Percentiles rank a stretch among this genome's conserved stretches.
These are phyloP conservation scores for Nitzschia putrida DNA, from an alignment of 108 stramenopile genomes.

Conservation along the genomic window DNA sequence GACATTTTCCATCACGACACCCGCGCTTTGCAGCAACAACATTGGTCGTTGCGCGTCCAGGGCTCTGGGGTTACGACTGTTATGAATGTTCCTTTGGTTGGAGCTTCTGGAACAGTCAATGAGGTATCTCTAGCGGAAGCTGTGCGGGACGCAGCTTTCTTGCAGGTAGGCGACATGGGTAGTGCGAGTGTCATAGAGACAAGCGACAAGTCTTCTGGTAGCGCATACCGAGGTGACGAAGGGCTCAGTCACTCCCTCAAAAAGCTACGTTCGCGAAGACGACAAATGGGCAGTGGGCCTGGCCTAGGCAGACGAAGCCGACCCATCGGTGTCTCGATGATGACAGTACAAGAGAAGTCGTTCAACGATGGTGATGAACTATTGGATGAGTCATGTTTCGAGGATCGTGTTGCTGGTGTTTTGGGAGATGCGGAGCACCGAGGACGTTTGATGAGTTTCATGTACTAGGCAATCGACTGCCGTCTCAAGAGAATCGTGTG, in stretches of 20 bases:
- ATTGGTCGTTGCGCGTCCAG: conserved; percentile 40
- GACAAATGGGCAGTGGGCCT: not conserved
- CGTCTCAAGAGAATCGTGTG: no score
- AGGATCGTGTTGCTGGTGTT: conserved; percentile 26
- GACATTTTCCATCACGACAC: conserved; percentile 66
- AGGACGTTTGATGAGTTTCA: conserved; percentile 46
- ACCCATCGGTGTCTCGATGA: conserved; percentile 15
- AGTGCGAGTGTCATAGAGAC: conserved; percentile 8
- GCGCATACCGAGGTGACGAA: not conserved
- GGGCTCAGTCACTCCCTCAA: conserved; percentile 28
- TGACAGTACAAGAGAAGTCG: conserved; percentile 25
- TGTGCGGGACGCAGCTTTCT: conserved; percentile 2
- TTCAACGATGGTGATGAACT: conserved; percentile 18
- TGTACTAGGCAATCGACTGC: conserved; percentile 1
- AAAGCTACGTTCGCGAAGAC: conserved; percentile 19
- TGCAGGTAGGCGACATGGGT: conserved; percentile 22
- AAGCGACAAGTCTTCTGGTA: not conserved
- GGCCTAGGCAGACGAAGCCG: no score
- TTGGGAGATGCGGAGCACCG: conserved; percentile 52
- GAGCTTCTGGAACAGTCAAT: not conserved
- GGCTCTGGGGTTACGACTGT: conserved; percentile 30
- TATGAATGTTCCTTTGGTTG: conserved; percentile 20
- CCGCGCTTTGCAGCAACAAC: conserved; percentile 42
- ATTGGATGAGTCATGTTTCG: conserved; percentile 27
- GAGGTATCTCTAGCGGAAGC: not conserved